Evolutionary conservation across 495 filamentous ascomycete species (phyloP).

Genomic region (Penicillium pulvis): DNA sequence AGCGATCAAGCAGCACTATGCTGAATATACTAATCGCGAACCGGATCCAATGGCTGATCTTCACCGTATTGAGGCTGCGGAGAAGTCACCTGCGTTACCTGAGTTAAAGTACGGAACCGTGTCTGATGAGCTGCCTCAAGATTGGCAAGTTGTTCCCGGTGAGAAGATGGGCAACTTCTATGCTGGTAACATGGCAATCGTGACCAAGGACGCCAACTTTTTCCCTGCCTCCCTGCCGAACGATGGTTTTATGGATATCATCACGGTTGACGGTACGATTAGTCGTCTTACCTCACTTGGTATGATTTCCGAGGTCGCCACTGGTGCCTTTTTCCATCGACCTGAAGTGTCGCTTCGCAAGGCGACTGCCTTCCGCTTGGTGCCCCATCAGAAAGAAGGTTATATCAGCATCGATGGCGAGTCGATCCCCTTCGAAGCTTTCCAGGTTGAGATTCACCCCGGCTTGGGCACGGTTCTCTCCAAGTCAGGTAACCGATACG

Average conservation of each 20-base stretch:
- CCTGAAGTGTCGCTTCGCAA: conserved; percentile 79
- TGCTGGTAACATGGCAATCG: conserved; percentile 90
- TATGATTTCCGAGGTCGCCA: conserved; percentile 69
- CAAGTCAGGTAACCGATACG: conserved; percentile 68
- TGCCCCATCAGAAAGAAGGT: conserved; percentile 68
- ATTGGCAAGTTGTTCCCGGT: conserved; percentile 70
- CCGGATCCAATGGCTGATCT: conserved; percentile 20
- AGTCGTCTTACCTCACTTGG: conserved; percentile 60
- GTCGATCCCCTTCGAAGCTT: conserved; percentile 77
- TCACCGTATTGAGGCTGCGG: conserved; percentile 25
- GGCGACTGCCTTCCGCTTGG: conserved; percentile 77
- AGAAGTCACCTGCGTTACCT: conserved; percentile 61
- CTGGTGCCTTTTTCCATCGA: conserved; percentile 74
- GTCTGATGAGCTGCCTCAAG: conserved; percentile 70
- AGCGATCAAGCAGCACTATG: conserved; percentile 73
- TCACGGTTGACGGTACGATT: conserved; percentile 78
- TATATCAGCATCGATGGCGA: conserved; percentile 97
- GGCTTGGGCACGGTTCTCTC: conserved; percentile 84
- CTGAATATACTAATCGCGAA: conserved; percentile 45
- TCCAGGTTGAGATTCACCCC: conserved; percentile 86
- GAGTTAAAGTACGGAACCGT: conserved; percentile 77
- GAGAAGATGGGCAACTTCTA: conserved; percentile 91
- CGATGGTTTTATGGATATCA: conserved; percentile 84
- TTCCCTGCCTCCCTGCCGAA: conserved; percentile 83
- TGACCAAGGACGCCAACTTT: conserved; percentile 85